Evolutionary conservation across 2,329 filamentous ascomycete genomes (phyloP).

Genomic region (Verticillium albo-atrum): DNA sequence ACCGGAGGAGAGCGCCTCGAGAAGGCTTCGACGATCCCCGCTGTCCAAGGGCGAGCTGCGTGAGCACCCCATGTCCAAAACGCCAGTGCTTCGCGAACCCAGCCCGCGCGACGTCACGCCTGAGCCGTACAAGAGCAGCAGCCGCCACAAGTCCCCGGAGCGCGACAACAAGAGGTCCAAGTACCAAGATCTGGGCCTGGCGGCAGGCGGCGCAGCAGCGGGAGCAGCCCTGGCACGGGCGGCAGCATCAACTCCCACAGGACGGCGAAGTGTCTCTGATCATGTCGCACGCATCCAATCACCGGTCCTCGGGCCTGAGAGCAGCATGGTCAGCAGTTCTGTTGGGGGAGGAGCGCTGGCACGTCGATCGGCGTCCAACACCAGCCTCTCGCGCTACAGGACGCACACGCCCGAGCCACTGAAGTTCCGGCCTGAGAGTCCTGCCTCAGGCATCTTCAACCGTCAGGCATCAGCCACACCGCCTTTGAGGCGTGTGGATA

Average conservation of each 20-base stretch:
- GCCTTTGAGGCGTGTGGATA: slow-evolving; percentile 66
- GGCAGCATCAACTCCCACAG: slow-evolving; percentile 13
- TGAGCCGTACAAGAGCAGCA: slow-evolving; percentile 38
- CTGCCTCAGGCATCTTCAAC: slow-evolving; percentile 40
- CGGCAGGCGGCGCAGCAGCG: slow-evolving; percentile 17
- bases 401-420: slow-evolving; percentile 45
- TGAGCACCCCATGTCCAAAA: slow-evolving; percentile 26
- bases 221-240: slow-evolving; percentile 11
- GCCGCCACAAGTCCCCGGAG: slow-evolving; percentile 13
- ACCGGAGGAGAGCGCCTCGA: slow-evolving; percentile 19
- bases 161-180: slow-evolving; percentile 13
- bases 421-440: slow-evolving; percentile 58
- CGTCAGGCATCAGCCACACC: slow-evolving; percentile 52
- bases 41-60: slow-evolving; percentile 8
- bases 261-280: slow-evolving; percentile 33
- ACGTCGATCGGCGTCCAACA: slow-evolving; percentile 48
- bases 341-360: slow-evolving; percentile 21
- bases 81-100: slow-evolving; percentile 36
- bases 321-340: slow-evolving; percentile 23
- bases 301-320: slow-evolving; percentile 2
- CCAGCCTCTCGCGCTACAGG: slow-evolving; percentile 44
- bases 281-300: slow-evolving; percentile 17
- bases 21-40: slow-evolving; percentile 18
- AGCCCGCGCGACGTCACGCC: slow-evolving; percentile 29
- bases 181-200: slow-evolving; percentile 22